These are phyloP conservation scores for Scolecobasidium constrictum DNA, from an alignment of 2,329 filamentous ascomycete genomes.

Conservation along the genomic window DNA sequence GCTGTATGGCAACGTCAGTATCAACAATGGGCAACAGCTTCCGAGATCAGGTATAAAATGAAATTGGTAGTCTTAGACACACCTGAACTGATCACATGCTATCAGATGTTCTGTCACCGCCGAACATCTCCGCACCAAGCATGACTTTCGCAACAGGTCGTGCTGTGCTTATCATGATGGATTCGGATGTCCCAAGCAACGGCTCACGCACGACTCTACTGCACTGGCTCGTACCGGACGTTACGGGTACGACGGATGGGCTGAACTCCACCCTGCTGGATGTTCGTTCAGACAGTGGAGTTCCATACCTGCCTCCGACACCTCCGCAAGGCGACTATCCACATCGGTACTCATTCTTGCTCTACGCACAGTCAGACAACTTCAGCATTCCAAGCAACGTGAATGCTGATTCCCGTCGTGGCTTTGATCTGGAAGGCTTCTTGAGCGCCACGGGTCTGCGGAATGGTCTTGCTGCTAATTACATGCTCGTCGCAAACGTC, in stretches of 20 bases:
- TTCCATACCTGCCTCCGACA: constrained; percentile 6
- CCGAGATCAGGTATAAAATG: constrained; percentile 19
- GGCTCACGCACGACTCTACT: constrained; percentile 19
- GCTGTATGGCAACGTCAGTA: constrained; percentile 19
- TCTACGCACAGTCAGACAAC: constrained; percentile 17
- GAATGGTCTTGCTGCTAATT: constrained; percentile 25
- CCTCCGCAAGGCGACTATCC: constrained; percentile 12
- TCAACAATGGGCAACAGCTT: constrained; percentile 20
- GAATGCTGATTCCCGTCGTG: constrained; percentile 19
- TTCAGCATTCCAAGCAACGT: constrained; percentile 21
- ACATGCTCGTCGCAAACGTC: constrained; percentile 25
- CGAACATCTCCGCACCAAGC: constrained; percentile 11
- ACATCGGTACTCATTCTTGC: constrained; percentile 23
- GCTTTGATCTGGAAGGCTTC: constrained; percentile 27
- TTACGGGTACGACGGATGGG: constrained; percentile 8
- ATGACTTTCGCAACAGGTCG: constrained; percentile 10
- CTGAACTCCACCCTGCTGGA: background rate
- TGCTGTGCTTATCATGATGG: constrained; percentile 20
- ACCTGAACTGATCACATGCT: background rate
- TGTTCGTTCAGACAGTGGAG: background rate
- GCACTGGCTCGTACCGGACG: constrained; percentile 21
- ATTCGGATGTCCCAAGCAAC: constrained; percentile 22
- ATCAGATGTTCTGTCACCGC: constrained; percentile 16
- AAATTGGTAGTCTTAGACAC: background rate
- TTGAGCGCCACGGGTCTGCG: constrained; percentile 20